Percentiles rank a stretch among this genome's conserved stretches.
These are phyloP conservation scores for Blastocystis sp. DNA, from an alignment of 352 stramenopile species.

Conservation along the genomic window DNA sequence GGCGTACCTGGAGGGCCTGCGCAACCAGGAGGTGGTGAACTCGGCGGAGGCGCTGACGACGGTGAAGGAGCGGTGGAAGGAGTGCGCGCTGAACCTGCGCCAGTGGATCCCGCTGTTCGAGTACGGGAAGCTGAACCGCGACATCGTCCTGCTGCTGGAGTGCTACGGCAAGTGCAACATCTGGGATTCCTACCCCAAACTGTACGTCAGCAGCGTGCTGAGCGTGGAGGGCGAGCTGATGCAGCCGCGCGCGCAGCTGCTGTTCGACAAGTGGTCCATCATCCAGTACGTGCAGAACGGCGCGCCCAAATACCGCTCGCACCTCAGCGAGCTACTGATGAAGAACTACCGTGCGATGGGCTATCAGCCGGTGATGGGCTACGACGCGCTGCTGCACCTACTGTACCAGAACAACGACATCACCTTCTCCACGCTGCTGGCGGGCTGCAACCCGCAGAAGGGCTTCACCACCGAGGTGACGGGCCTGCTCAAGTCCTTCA, in stretches of 20 bases:
- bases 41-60: constrained; percentile 14
- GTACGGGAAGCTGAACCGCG: constrained; percentile 53
- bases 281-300: not conserved
- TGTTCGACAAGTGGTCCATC: not conserved
- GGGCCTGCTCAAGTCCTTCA: constrained; percentile 11
- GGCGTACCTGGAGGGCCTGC: constrained; percentile 43
- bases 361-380: constrained; percentile 15
- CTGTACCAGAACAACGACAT: constrained; percentile 26
- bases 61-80: constrained; percentile 56
- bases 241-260: not conserved
- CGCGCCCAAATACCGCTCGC: not conserved
- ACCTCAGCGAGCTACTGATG: not conserved
- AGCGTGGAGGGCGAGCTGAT: not conserved
- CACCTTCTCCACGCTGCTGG: not conserved
- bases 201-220: not conserved
- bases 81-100: constrained; percentile 33
- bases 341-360: constrained; percentile 1
- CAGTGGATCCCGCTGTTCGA: constrained; percentile 28
- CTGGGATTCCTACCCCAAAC: constrained; percentile 37
- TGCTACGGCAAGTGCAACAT: constrained; percentile 37
- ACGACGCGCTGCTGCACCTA: constrained; percentile 14
- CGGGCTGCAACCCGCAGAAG: not conserved
- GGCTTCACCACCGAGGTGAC: constrained; percentile 28
- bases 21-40: constrained; percentile 30
- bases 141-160: constrained; percentile 11